Evolutionary conservation across 202 grass and related monocot genomes (phyloP), one percentile per base, ranked within the genome.

Genomic region (Miscanthus sacchariflorus): DNA sequence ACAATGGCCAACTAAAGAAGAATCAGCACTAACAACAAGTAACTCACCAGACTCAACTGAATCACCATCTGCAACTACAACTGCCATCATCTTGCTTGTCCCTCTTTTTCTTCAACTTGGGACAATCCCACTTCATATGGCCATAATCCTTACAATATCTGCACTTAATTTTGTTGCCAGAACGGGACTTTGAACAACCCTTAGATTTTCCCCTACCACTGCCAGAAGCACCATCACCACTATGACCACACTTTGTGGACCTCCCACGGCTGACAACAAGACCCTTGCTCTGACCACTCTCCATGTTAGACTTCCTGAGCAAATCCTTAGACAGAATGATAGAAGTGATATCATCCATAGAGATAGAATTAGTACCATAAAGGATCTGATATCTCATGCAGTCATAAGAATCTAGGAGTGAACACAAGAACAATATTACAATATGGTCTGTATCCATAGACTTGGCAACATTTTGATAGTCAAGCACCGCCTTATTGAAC

Each of bases 81-180:
- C 42, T 61, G 1, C 54, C 54, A 78, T 78, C 54, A 63, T 1
- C 7, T 79, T 79, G 76, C 6, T 80, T 80, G 23, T 66, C 59
- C 39, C n/a, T 67, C 12, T 78, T 59, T n/a, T 64, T 79, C 77
- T 79, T 79, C 56, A 79, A 5, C 3, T 64, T 64, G 1, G 77
- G 36, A 43, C 1, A 79, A 79, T 64, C 9, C 35, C 21, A 27
- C 21, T 64, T 66, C 3, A 80, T 66, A 44, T 80, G 7, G 6
- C n/a, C 23, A 8, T 2, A 45, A 9, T 80, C 78, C 39, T 80
- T 79, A 12, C 12, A 79, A 65, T 79, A 79, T 12, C 14, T 61
- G 21, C 77, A 79, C 45, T 13, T 0, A 14, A 48, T 50, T 15
- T 9, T 64, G 19, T 61, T 40, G 3, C 21, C 6, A 1, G 10